A percentile compares a stretch with the other conserved stretches of the same genome.
These are phyloP conservation scores for Tolypocladium cylindrosporum DNA, from an alignment of 2,329 filamentous ascomycete genomes.

Conservation along the genomic window DNA sequence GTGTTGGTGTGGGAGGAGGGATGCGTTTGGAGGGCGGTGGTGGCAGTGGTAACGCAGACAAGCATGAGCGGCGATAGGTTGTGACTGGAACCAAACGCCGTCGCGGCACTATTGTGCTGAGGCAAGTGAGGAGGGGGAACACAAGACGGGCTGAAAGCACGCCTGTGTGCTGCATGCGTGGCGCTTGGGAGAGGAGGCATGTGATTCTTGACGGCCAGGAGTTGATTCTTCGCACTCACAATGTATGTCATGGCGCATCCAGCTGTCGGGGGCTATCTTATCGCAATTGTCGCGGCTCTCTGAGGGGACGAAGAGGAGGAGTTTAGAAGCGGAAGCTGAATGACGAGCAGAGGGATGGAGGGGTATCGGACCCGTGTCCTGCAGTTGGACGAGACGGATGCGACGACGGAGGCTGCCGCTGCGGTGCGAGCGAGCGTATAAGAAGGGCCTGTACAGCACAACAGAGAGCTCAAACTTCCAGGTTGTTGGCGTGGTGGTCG, in stretches of 20 bases:
- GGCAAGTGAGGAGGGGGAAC: conserved; percentile 1
- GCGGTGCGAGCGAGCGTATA: background rate
- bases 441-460: background rate
- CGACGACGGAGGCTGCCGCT: background rate
- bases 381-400: background rate
- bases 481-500: background rate
- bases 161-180: conserved; percentile 3
- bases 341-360: background rate
- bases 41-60: background rate
- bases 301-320: background rate
- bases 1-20: background rate
- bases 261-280: conserved; percentile 9
- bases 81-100: background rate
- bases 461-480: background rate
- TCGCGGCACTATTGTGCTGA: conserved; percentile 1
- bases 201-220: conserved; percentile 8
- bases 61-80: background rate
- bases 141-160: conserved; percentile 1
- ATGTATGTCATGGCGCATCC: conserved; percentile 30
- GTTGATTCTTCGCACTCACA: conserved; percentile 20
- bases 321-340: background rate
- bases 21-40: background rate
- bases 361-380: background rate
- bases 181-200: conserved; percentile 9
- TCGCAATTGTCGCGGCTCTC: conserved; percentile 3